phyloP scores from a whole-genome alignment of 225 moss, liverwort and hornwort species.

The Sphagnum contortum region DNA sequence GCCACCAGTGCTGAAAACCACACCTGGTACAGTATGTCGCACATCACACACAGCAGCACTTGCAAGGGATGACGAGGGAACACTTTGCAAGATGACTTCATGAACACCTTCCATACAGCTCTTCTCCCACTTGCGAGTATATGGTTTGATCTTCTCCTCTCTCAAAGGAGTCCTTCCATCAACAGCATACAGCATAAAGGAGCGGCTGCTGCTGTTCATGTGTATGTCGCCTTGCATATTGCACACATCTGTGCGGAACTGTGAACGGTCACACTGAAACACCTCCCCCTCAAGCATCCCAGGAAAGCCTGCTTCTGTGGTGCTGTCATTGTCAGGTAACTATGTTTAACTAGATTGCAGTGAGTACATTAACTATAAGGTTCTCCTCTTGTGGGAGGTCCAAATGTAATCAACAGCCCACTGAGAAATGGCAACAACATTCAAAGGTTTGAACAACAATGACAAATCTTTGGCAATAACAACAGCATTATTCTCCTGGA shows the following conservation, averaged over 20 bases:
- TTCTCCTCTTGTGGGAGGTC: too few species aligned
- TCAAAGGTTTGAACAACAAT: too few species aligned
- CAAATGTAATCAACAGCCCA: too few species aligned
- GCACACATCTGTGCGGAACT: constrained; percentile 65
- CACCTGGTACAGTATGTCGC: constrained; percentile 46
- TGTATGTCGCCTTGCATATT: constrained; percentile 69
- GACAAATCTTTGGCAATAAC: too few species aligned
- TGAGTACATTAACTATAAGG: too few species aligned
- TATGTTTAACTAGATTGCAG: neutral
- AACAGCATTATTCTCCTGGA: too few species aligned
- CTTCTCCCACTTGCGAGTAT: constrained; percentile 89
- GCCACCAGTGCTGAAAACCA: constrained; percentile 75
- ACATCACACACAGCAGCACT: constrained; percentile 35
- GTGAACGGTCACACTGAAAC: constrained; percentile 59
- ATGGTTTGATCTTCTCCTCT: constrained; percentile 53
- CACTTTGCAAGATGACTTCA: constrained; percentile 26
- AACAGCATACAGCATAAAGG: constrained; percentile 36
- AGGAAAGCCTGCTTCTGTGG: constrained; percentile 22
- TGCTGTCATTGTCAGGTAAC: constrained; percentile 11
- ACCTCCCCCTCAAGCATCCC: constrained; percentile 31
- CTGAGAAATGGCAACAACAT: too few species aligned
- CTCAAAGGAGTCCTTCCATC: constrained; percentile 8
- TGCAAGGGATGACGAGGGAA: neutral
- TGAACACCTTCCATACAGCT: constrained; percentile 48
- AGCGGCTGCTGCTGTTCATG: constrained; percentile 16